Evolutionary conservation across 2,329 filamentous ascomycete species (phyloP), one percentile per base, ranked within the genome.

Genomic region (Calcarisporium arbuscula): DNA sequence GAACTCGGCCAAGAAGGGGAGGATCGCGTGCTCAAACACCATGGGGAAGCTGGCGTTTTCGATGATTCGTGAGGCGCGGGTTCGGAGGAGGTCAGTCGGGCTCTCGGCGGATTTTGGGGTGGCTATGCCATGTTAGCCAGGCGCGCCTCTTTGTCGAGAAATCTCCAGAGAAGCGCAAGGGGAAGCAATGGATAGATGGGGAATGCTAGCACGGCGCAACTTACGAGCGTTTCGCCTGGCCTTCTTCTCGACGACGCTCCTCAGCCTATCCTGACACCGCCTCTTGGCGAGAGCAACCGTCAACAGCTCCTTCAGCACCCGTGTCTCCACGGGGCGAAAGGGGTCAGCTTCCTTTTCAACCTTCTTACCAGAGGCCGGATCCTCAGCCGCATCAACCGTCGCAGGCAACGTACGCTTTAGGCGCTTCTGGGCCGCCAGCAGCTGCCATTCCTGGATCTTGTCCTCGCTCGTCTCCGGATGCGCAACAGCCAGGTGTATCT

Each of bases 1-100:
- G 33, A 64, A 59, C 28, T 64, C 58, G 31, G 55, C 44, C 1
- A 68, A 51, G 36, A 68, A 67, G 4, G 65, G 64, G 2, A 68
- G 57, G 3, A 67, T 50, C 8, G 56, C 52, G 27, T 67, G 63
- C 32, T 68, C 64, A 51, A 63, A 68, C 5, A 65, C 41, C 1
- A 66, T 35, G 0, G 63, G 56, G 34, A 67, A 68, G 35, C 47
- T 58, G 1, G 56, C 51, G 1, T 48, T 47, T 20, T 65, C 62
- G 26, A 57, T 29, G 10, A 52, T 43, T 11, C 44, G 51, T 4
- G 51, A 51, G 8, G 47, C 50, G 19, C 47, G 52, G 25, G 41
- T 47, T 37, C 49, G 39, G 9, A 51, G 28, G 15, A 49, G 15
- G 33, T 57, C 48, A 6, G 51, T 53, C 9, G 60, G 55, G 30